Evolutionary conservation across 192 early-diverging fungal genomes (phyloP).

Genomic region (Oehlia diaphana): DNA sequence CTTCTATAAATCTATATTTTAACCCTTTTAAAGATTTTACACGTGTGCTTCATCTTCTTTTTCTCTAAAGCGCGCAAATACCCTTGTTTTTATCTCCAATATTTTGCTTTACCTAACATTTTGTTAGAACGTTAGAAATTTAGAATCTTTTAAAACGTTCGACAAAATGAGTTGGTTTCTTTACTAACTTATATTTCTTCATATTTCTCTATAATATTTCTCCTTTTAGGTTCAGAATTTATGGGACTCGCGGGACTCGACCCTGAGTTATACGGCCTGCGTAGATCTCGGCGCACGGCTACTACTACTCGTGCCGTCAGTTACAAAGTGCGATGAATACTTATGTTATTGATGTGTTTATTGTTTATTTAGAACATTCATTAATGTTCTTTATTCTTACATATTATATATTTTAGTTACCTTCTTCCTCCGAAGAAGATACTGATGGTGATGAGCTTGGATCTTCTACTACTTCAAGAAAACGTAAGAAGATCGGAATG

Average conservation of each 20-base stretch:
- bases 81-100: not conserved
- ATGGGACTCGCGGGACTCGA: constrained; percentile 15
- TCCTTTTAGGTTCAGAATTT: constrained; percentile 17
- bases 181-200: not conserved
- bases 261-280: constrained; percentile 25
- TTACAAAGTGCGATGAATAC: constrained; percentile 15
- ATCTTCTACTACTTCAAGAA: not conserved
- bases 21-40: not conserved
- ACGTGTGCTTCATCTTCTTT: not conserved
- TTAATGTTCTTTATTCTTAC: not conserved
- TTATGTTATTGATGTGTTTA: not conserved
- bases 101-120: not conserved
- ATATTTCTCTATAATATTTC: not conserved
- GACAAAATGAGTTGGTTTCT: not conserved
- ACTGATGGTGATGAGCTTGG: not conserved
- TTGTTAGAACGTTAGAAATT: not conserved
- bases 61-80: not conserved
- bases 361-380: not conserved
- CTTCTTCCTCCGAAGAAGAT: constrained; percentile 20
- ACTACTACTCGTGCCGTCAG: not conserved
- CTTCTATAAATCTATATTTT: not conserved
- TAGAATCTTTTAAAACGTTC: not conserved
- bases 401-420: not conserved
- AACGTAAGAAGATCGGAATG: not conserved
- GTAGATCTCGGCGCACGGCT: constrained; percentile 13